Conservation (phyloP, 208 protist genomes). For the Hexamita inflata region DNA sequence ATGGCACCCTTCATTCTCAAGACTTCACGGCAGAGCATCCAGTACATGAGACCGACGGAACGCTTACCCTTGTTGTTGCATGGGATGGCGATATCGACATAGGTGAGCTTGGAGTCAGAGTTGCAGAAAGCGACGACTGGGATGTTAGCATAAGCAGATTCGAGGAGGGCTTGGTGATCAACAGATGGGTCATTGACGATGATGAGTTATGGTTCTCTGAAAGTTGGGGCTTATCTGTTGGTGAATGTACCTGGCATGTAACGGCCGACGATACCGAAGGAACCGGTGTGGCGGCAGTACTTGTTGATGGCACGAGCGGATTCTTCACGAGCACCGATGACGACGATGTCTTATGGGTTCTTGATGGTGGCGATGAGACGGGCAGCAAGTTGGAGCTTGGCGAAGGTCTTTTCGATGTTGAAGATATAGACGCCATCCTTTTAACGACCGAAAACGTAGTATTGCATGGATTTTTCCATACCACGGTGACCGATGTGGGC, state of each 20-base stretch:
- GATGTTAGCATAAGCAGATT: conserved; percentile 93
- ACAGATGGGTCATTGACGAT: conserved; percentile 38
- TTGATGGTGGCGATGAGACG: conserved; percentile 36
- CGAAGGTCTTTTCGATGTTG: conserved; percentile 37
- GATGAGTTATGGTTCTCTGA: conserved; percentile 40
- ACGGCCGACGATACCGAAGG: conserved; percentile 26
- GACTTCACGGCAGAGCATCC: conserved; percentile 90
- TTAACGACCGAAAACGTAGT: conserved; percentile 29
- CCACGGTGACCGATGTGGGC: conserved; percentile 34
- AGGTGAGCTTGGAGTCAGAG: conserved; percentile 77
- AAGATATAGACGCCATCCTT: conserved; percentile 37
- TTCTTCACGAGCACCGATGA: conserved; percentile 32
- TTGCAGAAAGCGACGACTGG: conserved; percentile 94
- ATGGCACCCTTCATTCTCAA: conserved; percentile 77
- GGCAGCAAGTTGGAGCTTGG: conserved; percentile 41
- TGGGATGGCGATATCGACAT: conserved; percentile 92
- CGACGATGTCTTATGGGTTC: conserved; percentile 37
- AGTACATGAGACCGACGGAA: conserved; percentile 93
- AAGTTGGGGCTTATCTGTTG: conserved; percentile 39
- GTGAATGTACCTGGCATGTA: conserved; percentile 47
- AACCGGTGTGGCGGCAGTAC: conserved; percentile 41
- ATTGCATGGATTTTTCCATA: conserved; percentile 28
- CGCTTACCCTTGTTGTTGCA: conserved; percentile 81
- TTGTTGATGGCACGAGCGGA: conserved; percentile 42
- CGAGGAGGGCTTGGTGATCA: conserved; percentile 56